Percentiles rank a stretch among this genome's conserved stretches.
phyloP scores from a whole-genome alignment of 2,329 filamentous ascomycete genomes.

The Epichloe gansuensis region DNA sequence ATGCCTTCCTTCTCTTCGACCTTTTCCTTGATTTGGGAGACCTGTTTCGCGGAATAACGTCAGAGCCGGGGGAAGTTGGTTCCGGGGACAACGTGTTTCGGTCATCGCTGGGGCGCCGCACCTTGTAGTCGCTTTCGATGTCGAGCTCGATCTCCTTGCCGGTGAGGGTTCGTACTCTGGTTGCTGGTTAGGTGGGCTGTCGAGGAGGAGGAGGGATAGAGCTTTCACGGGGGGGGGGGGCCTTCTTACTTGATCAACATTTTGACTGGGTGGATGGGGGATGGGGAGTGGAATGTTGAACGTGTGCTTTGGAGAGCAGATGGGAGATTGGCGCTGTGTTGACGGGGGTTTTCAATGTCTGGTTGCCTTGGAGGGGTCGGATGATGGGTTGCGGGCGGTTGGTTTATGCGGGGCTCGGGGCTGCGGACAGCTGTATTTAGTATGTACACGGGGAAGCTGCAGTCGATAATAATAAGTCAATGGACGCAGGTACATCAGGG shows the following conservation, averaged over 20 bases:
- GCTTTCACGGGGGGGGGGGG: no score
- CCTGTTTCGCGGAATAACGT: conserved; percentile 33
- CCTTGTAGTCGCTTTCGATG: conserved; percentile 89
- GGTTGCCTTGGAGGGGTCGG: not conserved
- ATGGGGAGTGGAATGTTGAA: not conserved
- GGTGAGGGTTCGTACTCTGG: conserved; percentile 88
- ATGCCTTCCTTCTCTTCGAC: conserved; percentile 99
- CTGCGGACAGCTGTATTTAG: not conserved
- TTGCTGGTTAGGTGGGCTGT: not conserved
- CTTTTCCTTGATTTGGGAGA: conserved; percentile 94
- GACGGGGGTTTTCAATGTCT: not conserved
- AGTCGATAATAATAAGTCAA: no score
- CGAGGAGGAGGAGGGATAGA: not conserved
- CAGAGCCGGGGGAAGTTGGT: not conserved
- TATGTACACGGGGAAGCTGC: not conserved
- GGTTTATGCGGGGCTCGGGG: not conserved
- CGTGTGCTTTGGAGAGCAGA: not conserved
- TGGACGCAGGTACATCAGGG: no score
- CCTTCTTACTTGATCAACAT: conserved; percentile 38
- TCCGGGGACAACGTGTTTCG: not conserved
- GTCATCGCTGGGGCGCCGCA: conserved; percentile 23
- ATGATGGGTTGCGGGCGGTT: not conserved
- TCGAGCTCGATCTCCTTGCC: conserved; percentile 99
- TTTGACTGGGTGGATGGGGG: conserved; percentile 8
- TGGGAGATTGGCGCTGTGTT: not conserved